Percentiles rank a stretch among this genome's conserved stretches.
Evolutionary conservation across 371 early-diverging fungal species (phyloP).

Genomic region (Mortierella sp.): DNA sequence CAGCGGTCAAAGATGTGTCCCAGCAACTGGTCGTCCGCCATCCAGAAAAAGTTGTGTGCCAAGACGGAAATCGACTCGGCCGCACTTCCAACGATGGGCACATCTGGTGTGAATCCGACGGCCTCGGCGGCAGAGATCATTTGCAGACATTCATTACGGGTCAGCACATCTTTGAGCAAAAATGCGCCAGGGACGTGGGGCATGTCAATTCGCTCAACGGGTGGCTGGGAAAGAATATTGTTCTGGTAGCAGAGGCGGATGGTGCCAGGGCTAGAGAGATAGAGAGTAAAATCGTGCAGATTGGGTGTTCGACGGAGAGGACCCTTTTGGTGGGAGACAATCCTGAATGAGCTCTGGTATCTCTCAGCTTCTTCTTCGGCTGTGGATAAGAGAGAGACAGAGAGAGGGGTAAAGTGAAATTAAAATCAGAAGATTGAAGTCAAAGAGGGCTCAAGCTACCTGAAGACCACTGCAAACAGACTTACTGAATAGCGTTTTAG

Average conservation of each 20-base stretch:
- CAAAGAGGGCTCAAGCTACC: too few relatives aligned
- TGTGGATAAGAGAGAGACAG: constrained; percentile 3
- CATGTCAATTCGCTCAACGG: constrained; percentile 56
- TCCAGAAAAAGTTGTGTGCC: constrained; percentile 71
- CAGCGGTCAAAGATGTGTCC: constrained; percentile 58
- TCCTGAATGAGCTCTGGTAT: constrained; percentile 53
- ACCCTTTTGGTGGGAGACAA: constrained; percentile 60
- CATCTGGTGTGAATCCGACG: constrained; percentile 68
- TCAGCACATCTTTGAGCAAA: constrained; percentile 60
- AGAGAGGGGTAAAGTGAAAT: neutral
- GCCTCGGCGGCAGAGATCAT: constrained; percentile 63
- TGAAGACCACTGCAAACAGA: too few relatives aligned
- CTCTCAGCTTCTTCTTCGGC: constrained; percentile 49
- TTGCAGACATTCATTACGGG: constrained; percentile 59
- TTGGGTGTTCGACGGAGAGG: constrained; percentile 64
- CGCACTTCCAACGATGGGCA: constrained; percentile 61
- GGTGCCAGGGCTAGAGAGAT: constrained; percentile 59
- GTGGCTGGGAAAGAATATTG: constrained; percentile 24
- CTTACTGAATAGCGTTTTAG: constrained; percentile 45
- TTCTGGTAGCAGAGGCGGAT: constrained; percentile 49
- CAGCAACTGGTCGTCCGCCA: constrained; percentile 61
- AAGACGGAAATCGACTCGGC: constrained; percentile 56
- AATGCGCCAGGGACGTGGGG: constrained; percentile 63
- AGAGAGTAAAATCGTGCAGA: constrained; percentile 61
- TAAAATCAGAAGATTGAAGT: too few relatives aligned